These are phyloP conservation scores for Dioszegia hungarica DNA, from an alignment of 768 basidiomycete species.

Conservation along the genomic window DNA sequence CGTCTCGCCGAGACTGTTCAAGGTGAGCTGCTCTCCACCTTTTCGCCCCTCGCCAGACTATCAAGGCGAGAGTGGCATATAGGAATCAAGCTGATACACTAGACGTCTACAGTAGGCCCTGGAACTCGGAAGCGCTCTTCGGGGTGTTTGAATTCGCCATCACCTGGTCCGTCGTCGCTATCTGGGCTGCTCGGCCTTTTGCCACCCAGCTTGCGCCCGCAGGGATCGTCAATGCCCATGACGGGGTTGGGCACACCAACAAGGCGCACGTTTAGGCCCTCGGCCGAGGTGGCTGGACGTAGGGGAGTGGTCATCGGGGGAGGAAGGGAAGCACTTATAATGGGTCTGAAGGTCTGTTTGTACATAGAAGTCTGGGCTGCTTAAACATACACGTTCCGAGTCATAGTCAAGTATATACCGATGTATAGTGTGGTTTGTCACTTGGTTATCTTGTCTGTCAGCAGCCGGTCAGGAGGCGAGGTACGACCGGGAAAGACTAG, in stretches of 20 bases:
- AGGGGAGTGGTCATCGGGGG: too few species aligned
- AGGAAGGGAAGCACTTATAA: too few species aligned
- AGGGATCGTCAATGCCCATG: background rate
- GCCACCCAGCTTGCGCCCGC: conserved; percentile 2
- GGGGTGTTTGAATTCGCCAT: conserved; percentile 11
- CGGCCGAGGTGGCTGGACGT: too few species aligned
- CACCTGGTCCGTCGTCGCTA: conserved; percentile 1
- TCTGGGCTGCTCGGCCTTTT: conserved; percentile 9
- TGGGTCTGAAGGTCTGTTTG: too few species aligned
- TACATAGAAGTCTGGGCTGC: too few species aligned
- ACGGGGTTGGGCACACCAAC: background rate
- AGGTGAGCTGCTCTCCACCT: background rate
- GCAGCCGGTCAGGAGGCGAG: too few species aligned
- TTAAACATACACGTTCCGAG: too few species aligned
- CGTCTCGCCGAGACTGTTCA: conserved; percentile 5
- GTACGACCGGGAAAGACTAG: too few species aligned
- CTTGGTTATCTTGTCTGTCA: too few species aligned
- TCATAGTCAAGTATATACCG: too few species aligned
- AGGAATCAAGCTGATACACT: background rate
- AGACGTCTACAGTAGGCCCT: background rate
- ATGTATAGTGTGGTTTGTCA: too few species aligned
- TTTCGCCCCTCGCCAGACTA: background rate
- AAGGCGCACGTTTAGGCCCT: background rate
- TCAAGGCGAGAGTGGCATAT: too few species aligned
- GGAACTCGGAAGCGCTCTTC: conserved; percentile 1